Base-by-base conservation (phyloP, 108 stramenopile species). In the Nitzschia sp. region DNA sequence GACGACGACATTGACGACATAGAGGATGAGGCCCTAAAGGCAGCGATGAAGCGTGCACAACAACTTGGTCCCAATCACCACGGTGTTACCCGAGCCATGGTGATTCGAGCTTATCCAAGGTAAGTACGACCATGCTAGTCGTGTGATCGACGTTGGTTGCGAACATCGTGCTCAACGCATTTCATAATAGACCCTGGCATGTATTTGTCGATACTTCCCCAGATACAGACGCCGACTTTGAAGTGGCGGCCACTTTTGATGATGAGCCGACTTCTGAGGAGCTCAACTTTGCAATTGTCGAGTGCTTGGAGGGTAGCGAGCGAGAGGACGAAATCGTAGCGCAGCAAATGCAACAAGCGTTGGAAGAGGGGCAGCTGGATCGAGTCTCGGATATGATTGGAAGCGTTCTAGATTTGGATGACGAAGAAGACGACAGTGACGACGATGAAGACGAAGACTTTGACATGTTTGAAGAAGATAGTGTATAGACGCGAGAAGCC, bases 291-390 rank as follows among this genome's bases (percentile, higher is more conserved):
- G 83, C 92, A 0, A 95, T 95, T 53, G 82, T 92, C 9, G 91
- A 95, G 74, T 93, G 95, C 67, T 75, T 95, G 27, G 91, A 95
- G 64, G 95, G 92, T 0, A 95, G 92, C 54, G 91, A 95, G 62
- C 65, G 80, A 46, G 92, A 93, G 59, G 95, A 95, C 71, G 92
- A 92, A 62, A 57, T 95, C 30, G 92, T 95, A 29, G 91, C 90
- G 19, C 82, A 92, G 64, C 89, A 95, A 79, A 95, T 95, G 95
- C 90, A 95, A 66, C 81, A 85, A 68, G 94, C 94, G 2, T 78
- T 95, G 8, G 90, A 95, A 59, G 79, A 85, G 29, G 91, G 94
- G 36, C 94, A 95, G 62, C 75, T 95, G 23, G 88, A 93, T 38
- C 72, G 81, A n/a, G 92, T 93, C 54, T 78, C 83, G 11, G 86